Conservation (phyloP, 208 protist species). For the Trypanosomatidae sp. region DNA sequence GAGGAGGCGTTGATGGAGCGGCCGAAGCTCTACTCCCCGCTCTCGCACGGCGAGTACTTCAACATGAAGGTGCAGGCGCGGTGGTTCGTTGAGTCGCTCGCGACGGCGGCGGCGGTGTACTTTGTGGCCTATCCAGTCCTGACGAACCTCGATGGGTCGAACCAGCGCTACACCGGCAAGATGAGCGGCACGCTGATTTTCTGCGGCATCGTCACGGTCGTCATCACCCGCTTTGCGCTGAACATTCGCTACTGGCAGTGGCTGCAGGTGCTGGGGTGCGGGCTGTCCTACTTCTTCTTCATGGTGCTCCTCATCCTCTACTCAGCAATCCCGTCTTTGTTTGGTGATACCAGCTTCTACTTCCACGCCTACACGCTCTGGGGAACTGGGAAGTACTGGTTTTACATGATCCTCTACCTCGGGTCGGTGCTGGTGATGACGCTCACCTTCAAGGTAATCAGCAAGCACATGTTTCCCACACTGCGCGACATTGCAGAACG, state of each 20-base stretch:
- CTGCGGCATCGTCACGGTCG: conserved; percentile 66
- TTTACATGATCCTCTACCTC: conserved; percentile 65
- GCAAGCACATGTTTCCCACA: conserved; percentile 63
- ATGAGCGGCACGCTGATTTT: conserved; percentile 68
- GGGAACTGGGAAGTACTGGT: conserved; percentile 69
- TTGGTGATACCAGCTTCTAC: conserved; percentile 64
- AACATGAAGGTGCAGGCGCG: conserved; percentile 36
- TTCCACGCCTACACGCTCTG: conserved; percentile 70
- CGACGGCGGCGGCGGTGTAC: conserved; percentile 67
- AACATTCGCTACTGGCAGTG: conserved; percentile 80
- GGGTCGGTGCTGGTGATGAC: conserved; percentile 49
- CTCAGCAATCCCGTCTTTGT: conserved; percentile 49
- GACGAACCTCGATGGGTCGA: conserved; percentile 20
- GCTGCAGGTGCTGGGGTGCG: conserved; percentile 61
- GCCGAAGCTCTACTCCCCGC: conserved; percentile 73
- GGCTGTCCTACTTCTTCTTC: conserved; percentile 49
- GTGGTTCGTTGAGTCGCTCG: conserved; percentile 67
- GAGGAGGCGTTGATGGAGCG: conserved; percentile 61
- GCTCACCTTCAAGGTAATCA: conserved; percentile 53
- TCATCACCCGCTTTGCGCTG: conserved; percentile 64
- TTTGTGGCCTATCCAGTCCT: conserved; percentile 61
- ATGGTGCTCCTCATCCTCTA: conserved; percentile 62
- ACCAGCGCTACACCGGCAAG: conserved; percentile 44
- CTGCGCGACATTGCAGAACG: conserved; percentile 51
- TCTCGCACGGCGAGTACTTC: conserved; percentile 80